Percentiles rank a stretch among this genome's conserved stretches.
phyloP scores from a whole-genome alignment of 2,329 filamentous ascomycete genomes.

The Ustulina deusta region DNA sequence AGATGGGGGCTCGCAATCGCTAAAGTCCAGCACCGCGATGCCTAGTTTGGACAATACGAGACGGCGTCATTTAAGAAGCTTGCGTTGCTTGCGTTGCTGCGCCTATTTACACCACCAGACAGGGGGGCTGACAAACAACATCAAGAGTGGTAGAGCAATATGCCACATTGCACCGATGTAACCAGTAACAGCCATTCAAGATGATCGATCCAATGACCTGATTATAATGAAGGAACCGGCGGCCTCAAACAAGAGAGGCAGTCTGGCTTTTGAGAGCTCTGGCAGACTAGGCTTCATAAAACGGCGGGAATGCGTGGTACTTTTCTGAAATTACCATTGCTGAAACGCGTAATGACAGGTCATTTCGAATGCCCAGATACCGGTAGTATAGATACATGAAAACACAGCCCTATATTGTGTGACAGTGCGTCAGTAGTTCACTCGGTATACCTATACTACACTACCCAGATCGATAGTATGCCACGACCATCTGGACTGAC shows the following conservation, averaged over 20 bases:
- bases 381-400: not conserved
- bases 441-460: not conserved
- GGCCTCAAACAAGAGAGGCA: conserved; percentile 16
- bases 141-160: conserved; percentile 11
- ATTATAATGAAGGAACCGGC: conserved; percentile 6
- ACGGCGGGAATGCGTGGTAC: conserved; percentile 35
- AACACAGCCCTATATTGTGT: conserved; percentile 32
- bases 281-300: conserved; percentile 11
- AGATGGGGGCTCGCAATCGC: conserved; percentile 3
- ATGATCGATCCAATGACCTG: not conserved
- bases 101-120: conserved; percentile 16
- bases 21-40: conserved; percentile 12
- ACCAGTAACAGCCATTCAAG: conserved; percentile 8
- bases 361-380: no score
- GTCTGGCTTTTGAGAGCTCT: conserved; percentile 8
- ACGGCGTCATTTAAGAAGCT: conserved; percentile 29
- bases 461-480: not conserved
- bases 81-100: conserved; percentile 31
- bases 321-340: conserved; percentile 30
- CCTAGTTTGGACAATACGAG: conserved; percentile 11
- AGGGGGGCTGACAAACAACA: conserved; percentile 5
- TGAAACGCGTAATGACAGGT: conserved; percentile 23
- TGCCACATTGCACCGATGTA: not conserved
- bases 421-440: conserved; percentile 15
- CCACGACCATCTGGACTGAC: not conserved